phyloP scores from a whole-genome alignment of 192 early-diverging fungal species.

The Coemansia sp. region DNA sequence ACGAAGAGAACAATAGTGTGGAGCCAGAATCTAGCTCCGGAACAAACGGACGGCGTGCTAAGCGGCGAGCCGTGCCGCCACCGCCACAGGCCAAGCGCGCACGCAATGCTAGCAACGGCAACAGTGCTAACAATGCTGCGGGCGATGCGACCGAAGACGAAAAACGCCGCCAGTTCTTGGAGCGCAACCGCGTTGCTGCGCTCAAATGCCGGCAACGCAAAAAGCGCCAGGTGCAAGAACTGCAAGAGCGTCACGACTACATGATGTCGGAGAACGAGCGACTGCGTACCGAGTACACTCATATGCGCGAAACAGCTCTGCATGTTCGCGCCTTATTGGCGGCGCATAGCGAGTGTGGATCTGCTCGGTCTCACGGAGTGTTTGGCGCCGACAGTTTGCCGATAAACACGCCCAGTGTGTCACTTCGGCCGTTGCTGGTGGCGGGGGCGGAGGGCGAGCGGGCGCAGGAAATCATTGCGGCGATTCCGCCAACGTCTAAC shows the following conservation, averaged over 20 bases:
- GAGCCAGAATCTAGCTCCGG: not conserved
- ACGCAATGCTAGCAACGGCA: constrained; percentile 3
- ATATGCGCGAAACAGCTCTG: constrained; percentile 70
- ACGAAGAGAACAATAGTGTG: not conserved
- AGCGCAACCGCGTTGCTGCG: constrained; percentile 85
- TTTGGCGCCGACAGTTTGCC: constrained; percentile 53
- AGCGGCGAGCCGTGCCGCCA: constrained; percentile 4
- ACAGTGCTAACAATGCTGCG: not conserved
- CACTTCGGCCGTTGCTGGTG: constrained; percentile 25
- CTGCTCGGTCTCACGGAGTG: constrained; percentile 68
- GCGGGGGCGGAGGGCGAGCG: constrained; percentile 23
- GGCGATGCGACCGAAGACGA: constrained; percentile 55
- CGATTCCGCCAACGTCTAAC: constrained; percentile 38
- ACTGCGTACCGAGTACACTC: constrained; percentile 29
- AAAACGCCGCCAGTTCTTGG: constrained; percentile 82
- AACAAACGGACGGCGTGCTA: not conserved
- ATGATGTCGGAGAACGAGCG: constrained; percentile 46
- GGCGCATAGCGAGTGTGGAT: constrained; percentile 75
- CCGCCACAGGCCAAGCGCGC: constrained; percentile 21
- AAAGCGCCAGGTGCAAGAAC: constrained; percentile 82
- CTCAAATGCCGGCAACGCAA: constrained; percentile 92
- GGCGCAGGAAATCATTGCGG: constrained; percentile 40
- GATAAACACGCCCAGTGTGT: constrained; percentile 15
- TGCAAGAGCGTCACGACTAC: constrained; percentile 61
- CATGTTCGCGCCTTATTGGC: constrained; percentile 74